phyloP scores from a whole-genome alignment of 2,329 filamentous ascomycete genomes.

The Microdochium trichocladiopsis region DNA sequence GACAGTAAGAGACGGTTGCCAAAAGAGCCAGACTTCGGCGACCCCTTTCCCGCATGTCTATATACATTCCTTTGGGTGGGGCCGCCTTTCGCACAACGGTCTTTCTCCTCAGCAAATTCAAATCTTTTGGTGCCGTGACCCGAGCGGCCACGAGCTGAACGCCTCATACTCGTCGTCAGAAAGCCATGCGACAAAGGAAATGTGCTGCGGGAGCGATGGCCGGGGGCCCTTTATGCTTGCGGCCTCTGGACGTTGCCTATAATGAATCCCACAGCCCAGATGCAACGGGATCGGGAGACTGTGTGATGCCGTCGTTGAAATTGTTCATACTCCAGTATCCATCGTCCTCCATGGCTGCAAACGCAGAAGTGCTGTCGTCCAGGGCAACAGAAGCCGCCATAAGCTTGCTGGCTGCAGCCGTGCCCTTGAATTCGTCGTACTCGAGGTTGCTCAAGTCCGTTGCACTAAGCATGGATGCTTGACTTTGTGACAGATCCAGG shows the following conservation, averaged over 20 bases:
- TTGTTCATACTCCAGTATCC: conserved; percentile 29
- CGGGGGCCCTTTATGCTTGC: not conserved
- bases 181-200: not conserved
- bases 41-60: not conserved
- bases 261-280: conserved; percentile 15
- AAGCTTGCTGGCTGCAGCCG: conserved; percentile 38
- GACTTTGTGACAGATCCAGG: conserved; percentile 36
- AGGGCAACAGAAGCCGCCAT: conserved; percentile 29
- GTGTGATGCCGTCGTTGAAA: conserved; percentile 25
- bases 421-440: conserved; percentile 47
- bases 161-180: not conserved
- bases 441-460: conserved; percentile 43
- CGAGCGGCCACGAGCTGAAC: not conserved
- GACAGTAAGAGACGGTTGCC: not conserved
- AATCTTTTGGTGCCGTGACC: not conserved
- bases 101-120: not conserved
- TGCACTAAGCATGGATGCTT: conserved; percentile 28
- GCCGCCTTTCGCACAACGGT: not conserved
- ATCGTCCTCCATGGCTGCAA: conserved; percentile 40
- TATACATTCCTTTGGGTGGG: not conserved
- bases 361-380: conserved; percentile 30
- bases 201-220: not conserved
- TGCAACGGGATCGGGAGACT: conserved; percentile 23
- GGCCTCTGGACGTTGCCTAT: not conserved
- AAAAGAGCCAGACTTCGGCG: not conserved